Percentiles rank a stretch among this genome's conserved stretches.
Evolutionary conservation across 306 rosid species (phyloP).

Genomic region (Corylus avellana): DNA sequence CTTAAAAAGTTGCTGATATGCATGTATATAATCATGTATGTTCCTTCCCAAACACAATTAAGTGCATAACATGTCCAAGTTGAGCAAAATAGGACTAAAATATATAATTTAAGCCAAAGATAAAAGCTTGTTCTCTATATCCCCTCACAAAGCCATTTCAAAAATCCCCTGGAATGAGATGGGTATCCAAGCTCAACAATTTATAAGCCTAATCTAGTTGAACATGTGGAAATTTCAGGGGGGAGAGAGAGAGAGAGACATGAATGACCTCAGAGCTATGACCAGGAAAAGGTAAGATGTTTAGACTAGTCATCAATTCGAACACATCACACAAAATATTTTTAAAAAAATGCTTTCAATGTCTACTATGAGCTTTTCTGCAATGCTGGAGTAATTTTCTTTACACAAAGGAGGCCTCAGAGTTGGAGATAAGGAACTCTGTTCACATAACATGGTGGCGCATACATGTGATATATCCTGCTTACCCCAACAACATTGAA

Average conservation of each 20-base stretch:
- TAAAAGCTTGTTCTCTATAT: not conserved
- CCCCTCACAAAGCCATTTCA: not conserved
- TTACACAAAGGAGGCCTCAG: not conserved
- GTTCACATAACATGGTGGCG: not conserved
- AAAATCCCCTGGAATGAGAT: not conserved
- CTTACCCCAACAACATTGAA: too few species aligned
- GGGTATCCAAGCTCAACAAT: not conserved
- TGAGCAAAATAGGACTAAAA: not conserved
- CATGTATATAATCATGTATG: not conserved
- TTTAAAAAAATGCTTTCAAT: not conserved
- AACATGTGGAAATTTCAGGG: not conserved
- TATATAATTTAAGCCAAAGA: not conserved
- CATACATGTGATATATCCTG: not conserved
- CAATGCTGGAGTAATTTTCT: not conserved
- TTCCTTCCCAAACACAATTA: not conserved
- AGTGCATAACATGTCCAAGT: not conserved
- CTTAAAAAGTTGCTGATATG: not conserved
- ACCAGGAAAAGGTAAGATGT: not conserved
- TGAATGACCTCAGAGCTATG: too few species aligned
- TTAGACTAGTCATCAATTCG: not conserved
- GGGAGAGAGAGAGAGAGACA: not conserved
- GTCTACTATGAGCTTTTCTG: not conserved
- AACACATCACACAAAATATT: not conserved
- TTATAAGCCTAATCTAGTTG: not conserved
- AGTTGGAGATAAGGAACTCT: not conserved